Base-by-base conservation (phyloP, 2,329 filamentous ascomycete genomes). In the Arachnomyces sp. region DNA sequence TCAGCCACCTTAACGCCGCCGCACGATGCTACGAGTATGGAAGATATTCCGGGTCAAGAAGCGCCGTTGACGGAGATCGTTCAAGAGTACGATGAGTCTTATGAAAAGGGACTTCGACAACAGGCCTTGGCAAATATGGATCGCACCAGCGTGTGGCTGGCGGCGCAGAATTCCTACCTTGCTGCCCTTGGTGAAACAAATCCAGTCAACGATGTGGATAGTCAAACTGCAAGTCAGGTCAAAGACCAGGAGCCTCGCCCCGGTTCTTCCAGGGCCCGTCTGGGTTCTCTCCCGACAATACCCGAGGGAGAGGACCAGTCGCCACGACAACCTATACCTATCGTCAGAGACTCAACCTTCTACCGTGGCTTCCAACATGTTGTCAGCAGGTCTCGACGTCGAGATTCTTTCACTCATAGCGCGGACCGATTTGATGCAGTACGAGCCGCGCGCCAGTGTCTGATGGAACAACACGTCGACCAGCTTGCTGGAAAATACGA, bases 401-500 rank as follows among this genome's bases (percentile, higher is more conserved):
- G 72, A 13, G 92, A 96, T 60, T 79, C 82, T 7, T 94, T 94
- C 57, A 76, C 94, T 40, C 84, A 94, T 60, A 82, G 86, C 31
- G 79, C 86, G 42, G 76, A 84, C 16, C 82, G 92, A 36, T 93
- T 90, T 44, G 90, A 96, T 59, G 86, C 87, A 16, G 72, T 95
- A 35, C 90, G 95, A 58, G 78, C 87, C 18, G 79, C 84, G 55
- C 82, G 92, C 30, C 73, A 89, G 41, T 86, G 82, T 33, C 76
- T 88, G 42, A 73, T 76, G 14, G 73, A 82, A 43, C 68, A 76
- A 31, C 88, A 95, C 63, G 76, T 82, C 56, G 83, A 85, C 56
- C 84, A 88, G 56, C 77, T 96, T 14, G 75, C 86, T 25, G 88
- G 89, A 51, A 92, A 86, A 59, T 93, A 85, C 57, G 82, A 89